Conservation (phyloP, 1,284 basidiomycete species). For the Vanrija sp. region DNA sequence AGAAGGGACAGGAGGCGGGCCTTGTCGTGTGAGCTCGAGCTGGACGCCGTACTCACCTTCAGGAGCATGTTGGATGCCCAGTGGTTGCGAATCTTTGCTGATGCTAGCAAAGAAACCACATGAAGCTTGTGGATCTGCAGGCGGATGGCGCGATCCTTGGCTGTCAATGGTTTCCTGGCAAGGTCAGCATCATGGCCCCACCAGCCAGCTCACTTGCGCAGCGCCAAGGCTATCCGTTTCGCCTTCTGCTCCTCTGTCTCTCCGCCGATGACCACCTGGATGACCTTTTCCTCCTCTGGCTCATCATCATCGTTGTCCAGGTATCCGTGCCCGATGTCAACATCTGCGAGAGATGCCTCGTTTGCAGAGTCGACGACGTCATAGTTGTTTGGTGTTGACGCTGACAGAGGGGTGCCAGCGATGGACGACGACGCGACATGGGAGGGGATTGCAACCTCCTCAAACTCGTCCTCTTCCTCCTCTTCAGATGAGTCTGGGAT, state of each 20-base stretch:
- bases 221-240: constrained; percentile 33
- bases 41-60: constrained; percentile 56
- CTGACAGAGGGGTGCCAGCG: constrained; percentile 15
- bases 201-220: constrained; percentile 35
- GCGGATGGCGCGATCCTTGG: constrained; percentile 63
- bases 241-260: constrained; percentile 42
- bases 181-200: neutral
- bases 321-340: constrained; percentile 18
- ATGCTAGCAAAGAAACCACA: constrained; percentile 71
- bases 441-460: constrained; percentile 39
- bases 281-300: constrained; percentile 29
- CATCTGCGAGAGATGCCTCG: constrained; percentile 20
- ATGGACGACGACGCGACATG: constrained; percentile 27
- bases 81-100: constrained; percentile 70
- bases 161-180: constrained; percentile 45
- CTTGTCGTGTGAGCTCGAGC: constrained; percentile 17
- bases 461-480: constrained; percentile 44
- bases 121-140: constrained; percentile 84
- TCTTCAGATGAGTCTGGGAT: constrained; percentile 10
- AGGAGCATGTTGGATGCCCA: constrained; percentile 81
- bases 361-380: constrained; percentile 9
- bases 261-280: constrained; percentile 41
- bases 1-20: constrained; percentile 73
- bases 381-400: constrained; percentile 6
- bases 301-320: constrained; percentile 21